Percentiles rank a stretch among this genome's conserved stretches.
Conservation (phyloP, 2,329 filamentous ascomycete species). For the Monilinia aucupariae region DNA sequence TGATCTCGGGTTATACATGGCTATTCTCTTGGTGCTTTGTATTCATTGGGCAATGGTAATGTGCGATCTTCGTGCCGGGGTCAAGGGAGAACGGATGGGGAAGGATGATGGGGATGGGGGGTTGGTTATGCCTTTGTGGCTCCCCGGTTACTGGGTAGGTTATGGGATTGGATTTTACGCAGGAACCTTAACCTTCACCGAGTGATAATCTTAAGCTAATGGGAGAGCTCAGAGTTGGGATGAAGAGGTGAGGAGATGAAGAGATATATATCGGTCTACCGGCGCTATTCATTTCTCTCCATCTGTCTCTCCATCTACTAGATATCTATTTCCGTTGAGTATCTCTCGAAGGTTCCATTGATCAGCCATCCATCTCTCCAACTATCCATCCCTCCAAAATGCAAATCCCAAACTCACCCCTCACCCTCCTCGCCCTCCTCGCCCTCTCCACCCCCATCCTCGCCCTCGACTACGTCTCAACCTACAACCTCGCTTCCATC, state of each 20-base stretch:
- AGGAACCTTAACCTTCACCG: too few relatives aligned
- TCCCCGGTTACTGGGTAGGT: not conserved
- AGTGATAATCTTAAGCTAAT: not conserved
- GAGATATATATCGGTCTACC: not conserved
- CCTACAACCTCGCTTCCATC: not conserved
- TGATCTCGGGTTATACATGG: not conserved
- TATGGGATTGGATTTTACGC: not conserved
- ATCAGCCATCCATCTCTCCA: too few relatives aligned
- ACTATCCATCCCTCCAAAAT: not conserved
- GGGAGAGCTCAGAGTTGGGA: not conserved
- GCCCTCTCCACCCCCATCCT: not conserved
- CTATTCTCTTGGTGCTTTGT: not conserved
- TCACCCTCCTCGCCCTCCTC: not conserved
- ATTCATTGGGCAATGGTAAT: not conserved
- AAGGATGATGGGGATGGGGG: not conserved
- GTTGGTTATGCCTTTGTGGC: constrained; percentile 1
- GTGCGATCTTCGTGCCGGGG: not conserved
- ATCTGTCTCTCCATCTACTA: not conserved
- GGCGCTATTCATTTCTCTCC: not conserved
- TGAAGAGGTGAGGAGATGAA: not conserved
- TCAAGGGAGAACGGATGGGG: not conserved
- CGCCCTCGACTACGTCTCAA: constrained; percentile 9
- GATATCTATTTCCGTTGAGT: not conserved
- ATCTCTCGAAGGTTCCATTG: not conserved
- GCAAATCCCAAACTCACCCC: not conserved